Conservation (phyloP, 148 eudicot genomes). For the Rhododendron ovatum region DNA sequence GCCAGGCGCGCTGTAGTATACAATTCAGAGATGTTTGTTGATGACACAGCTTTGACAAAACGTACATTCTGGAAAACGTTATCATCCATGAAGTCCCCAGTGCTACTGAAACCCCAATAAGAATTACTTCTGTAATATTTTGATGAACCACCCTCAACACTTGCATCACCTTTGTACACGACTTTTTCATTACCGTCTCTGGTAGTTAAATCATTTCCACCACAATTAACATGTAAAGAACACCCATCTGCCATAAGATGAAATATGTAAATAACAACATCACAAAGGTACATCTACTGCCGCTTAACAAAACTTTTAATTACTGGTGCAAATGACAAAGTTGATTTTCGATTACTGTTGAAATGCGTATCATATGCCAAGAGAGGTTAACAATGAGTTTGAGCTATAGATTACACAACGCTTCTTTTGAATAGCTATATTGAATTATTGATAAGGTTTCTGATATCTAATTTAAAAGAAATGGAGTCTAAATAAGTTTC, state of each 20-base stretch:
- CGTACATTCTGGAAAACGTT: slow-evolving; percentile 31
- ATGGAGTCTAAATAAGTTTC: too few species aligned
- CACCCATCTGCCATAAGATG: slow-evolving; percentile 50
- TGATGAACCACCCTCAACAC: slow-evolving; percentile 48
- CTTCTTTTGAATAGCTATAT: neutral
- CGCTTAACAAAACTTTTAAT: neutral
- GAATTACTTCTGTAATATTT: slow-evolving; percentile 27
- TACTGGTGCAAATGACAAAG: neutral
- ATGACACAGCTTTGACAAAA: slow-evolving; percentile 9
- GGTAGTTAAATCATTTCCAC: slow-evolving; percentile 46
- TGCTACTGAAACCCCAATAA: slow-evolving; percentile 73
- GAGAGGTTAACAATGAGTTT: neutral
- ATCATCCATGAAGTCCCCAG: slow-evolving; percentile 74
- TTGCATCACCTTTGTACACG: slow-evolving; percentile 59
- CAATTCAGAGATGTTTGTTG: slow-evolving; percentile 22
- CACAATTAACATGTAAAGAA: slow-evolving; percentile 63
- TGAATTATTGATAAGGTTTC: neutral
- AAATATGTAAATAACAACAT: neutral
- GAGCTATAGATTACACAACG: neutral
- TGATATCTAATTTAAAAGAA: neutral
- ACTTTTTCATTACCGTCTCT: slow-evolving; percentile 29
- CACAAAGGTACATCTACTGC: neutral
- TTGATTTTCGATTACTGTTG: neutral
- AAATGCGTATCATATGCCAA: neutral
- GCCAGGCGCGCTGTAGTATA: slow-evolving; percentile 60